Conservation (phyloP, 352 stramenopile genomes). For the Phytophthora idaei region DNA sequence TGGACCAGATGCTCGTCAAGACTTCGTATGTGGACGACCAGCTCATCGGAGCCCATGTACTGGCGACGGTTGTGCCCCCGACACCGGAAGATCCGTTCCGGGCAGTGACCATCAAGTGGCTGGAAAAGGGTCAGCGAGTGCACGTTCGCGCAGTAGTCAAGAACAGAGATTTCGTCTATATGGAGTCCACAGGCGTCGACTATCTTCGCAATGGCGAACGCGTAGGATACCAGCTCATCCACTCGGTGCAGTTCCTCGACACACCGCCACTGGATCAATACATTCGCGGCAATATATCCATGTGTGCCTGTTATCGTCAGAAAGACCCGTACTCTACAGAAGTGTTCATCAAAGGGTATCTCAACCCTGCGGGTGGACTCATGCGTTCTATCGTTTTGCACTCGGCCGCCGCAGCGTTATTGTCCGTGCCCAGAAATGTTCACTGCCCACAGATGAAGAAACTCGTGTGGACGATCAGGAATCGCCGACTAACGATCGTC, state of each 20-base stretch:
- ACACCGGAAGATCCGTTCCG: constrained; percentile 46
- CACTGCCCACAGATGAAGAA: constrained; percentile 69
- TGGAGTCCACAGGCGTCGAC: constrained; percentile 54
- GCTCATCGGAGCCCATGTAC: constrained; percentile 45
- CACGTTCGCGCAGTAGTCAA: constrained; percentile 44
- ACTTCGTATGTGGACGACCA: constrained; percentile 32
- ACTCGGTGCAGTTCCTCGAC: constrained; percentile 59
- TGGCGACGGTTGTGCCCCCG: constrained; percentile 42
- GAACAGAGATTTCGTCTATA: constrained; percentile 61
- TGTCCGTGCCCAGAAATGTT: constrained; percentile 42
- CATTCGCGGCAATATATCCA: constrained; percentile 55
- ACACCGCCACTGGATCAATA: constrained; percentile 36
- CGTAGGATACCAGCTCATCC: constrained; percentile 55
- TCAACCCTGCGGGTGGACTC: constrained; percentile 39
- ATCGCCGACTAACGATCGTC: constrained; percentile 22
- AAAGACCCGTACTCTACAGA: constrained; percentile 46
- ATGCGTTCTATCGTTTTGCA: constrained; percentile 42
- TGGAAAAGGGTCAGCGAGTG: constrained; percentile 46
- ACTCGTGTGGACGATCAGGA: constrained; percentile 53
- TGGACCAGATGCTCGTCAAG: constrained; percentile 47
- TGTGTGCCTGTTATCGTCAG: constrained; percentile 57
- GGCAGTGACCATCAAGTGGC: constrained; percentile 52
- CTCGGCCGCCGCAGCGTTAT: constrained; percentile 38
- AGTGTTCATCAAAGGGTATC: constrained; percentile 50
- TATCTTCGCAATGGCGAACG: constrained; percentile 50